Evolutionary conservation across 345 rosid genomes (phyloP), one percentile per base, ranked within the genome.

Genomic region (Citrus mangshanensis): DNA sequence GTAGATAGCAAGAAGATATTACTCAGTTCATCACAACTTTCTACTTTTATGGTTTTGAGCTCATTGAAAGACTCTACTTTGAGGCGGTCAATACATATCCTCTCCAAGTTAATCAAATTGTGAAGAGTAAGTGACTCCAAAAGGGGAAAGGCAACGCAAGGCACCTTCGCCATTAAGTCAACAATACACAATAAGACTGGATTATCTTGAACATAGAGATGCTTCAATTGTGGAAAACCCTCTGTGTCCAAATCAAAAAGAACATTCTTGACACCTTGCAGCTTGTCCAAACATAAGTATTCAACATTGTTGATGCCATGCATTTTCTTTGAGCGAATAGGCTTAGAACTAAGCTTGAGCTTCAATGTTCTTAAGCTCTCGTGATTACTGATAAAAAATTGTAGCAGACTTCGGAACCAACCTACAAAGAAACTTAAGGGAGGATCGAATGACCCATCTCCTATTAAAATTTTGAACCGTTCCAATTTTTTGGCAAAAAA

Each of bases 111-210:
- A 14, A 49, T 49, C 54, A 49, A 49, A 59, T 40, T 66, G 4
- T 65, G 6, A 34, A 82, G 74, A 58, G 24, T 46, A 40, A 76
- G 73, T 4, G 78, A 78, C 73, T 73, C 75, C 35, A 73, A 32
- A 22, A n/a, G 12, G 19, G 74, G 79, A 55, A 82, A 79, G 18
- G 64, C 62, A 14, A 5, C 5, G 6, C 25, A 56, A 18, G 73
- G 25, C 30, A 24, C 69, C 18, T 2, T 49, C 35, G 4, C 9
- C 19, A 2, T 8, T 14, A 55, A 21, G 28, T 80, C 51, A 3
- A 72, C 21, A 8, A 79, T 13, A 51, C n/a, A 76, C 42, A 27
- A 32, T 18, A 79, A 1, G 28, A 34, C 10, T 22, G 46, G 56
- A 37, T 61, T 51, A 16, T 28, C 56, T 51, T 37, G 37, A 40